Base-by-base conservation (phyloP, 164 flowering plant genomes). In the Vitis labrusca region DNA sequence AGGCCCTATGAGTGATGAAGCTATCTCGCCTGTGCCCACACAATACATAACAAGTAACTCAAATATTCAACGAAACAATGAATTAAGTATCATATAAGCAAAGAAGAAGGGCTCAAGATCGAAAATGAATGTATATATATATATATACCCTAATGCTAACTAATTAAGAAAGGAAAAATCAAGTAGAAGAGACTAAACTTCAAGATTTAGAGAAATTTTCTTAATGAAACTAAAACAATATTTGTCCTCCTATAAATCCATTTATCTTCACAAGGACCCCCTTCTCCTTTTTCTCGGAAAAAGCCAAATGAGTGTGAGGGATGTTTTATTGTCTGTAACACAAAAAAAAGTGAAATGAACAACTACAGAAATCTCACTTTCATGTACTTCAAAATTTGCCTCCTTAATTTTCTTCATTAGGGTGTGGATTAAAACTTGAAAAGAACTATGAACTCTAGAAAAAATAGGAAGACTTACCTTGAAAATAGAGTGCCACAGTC, bases 401-500 rank as follows among this genome's bases (percentile, higher is more conserved):
- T 16, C 7, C 59, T 56, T 16, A 56, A 27, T 27, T 27, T 59
- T 59, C 14, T 59, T 27, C 61, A 23, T 27, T 19, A 27, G 37
- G 3, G 3, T 3, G 11, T 19, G 27, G 13, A 59, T 23, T 27
- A 9, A 10, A 19, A 56, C 59, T 56, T 56, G 1, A 12, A 12
- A 1, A 52, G 14, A 52, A 52, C 3, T 52, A 52, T 5, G 10
- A 52, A 52, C 2, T 12, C 13, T 53, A 23, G 12, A 27, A 59
- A 47, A 8, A 15, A 23, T 52, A 47, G 8, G 5, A 17, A 29
- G 27, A 56, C 48, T 71, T 88, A 92, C 98, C 98, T 74, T 11
- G 97, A 92, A 75, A 92, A 94, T 29, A 87, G 65, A 68, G 98
- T 92, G 4, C 98, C 98, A 65, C 98, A 94, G 76, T 91, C 93